Percentiles rank a stretch among this genome's conserved stretches.
phyloP scores from a whole-genome alignment of 23 red algal genomes.

The Pyropia yezoensis region DNA sequence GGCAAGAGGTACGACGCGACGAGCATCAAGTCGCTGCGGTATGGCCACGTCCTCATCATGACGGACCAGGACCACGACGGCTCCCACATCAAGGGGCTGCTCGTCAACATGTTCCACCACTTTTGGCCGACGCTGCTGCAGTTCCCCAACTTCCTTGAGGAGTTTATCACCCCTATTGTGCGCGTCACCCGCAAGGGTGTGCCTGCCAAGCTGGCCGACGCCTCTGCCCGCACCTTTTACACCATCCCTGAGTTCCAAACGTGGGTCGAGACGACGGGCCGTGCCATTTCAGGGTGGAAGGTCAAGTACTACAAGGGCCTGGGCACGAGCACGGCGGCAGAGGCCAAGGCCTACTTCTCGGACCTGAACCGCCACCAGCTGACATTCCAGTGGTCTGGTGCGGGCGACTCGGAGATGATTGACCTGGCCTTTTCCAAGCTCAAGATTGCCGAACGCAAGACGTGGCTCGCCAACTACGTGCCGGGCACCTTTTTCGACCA shows the following conservation, averaged over 20 bases:
- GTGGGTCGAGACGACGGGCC: constrained; percentile 32
- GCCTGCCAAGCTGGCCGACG: constrained; percentile 9
- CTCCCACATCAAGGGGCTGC: constrained; percentile 94
- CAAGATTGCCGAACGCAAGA: constrained; percentile 65
- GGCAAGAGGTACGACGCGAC: constrained; percentile 55
- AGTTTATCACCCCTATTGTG: constrained; percentile 97
- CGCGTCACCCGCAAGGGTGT: constrained; percentile 36
- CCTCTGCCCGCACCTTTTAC: constrained; percentile 36
- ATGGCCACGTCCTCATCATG: constrained; percentile 97
- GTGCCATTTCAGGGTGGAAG: constrained; percentile 44
- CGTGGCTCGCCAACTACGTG: constrained; percentile 60
- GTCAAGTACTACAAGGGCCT: constrained; percentile 99
- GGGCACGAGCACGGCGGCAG: constrained; percentile 65
- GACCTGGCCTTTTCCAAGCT: constrained; percentile 91
- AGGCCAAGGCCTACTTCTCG: constrained; percentile 90
- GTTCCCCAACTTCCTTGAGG: constrained; percentile 76
- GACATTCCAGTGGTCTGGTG: constrained; percentile 36
- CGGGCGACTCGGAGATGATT: constrained; percentile 39
- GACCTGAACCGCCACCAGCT: constrained; percentile 69
- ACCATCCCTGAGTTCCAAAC: constrained; percentile 73
- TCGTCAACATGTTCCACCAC: constrained; percentile 96
- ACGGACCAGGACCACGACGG: constrained; percentile 99
- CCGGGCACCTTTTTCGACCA: constrained; percentile 79
- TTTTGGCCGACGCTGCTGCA: constrained; percentile 90
- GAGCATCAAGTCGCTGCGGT: constrained; percentile 73